Evolutionary conservation across 1,139 yeast genomes (phyloP).

Genomic region (Lodderomyces margitis): DNA sequence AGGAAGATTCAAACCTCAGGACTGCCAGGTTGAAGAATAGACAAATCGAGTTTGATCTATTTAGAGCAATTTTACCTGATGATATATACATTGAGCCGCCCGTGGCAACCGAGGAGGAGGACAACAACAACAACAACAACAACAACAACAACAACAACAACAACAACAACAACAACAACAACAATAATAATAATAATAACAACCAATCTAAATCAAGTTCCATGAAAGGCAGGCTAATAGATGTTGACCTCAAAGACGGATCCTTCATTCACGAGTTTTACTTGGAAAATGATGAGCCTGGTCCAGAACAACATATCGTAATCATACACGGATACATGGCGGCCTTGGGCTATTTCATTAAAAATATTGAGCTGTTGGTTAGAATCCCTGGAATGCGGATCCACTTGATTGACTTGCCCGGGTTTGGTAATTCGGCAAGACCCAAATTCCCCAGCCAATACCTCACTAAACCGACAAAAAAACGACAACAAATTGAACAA

Average conservation of each 20-base stretch:
- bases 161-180: conserved; percentile 2
- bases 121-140: conserved; percentile 8
- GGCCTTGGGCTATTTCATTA: conserved; percentile 43
- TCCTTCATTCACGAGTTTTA: conserved; percentile 39
- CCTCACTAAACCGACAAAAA: conserved; percentile 23
- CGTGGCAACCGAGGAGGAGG: conserved; percentile 6
- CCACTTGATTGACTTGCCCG: conserved; percentile 42
- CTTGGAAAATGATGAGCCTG: conserved; percentile 24
- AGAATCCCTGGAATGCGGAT: conserved; percentile 33
- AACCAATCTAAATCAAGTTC: no score
- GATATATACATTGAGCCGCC: conserved; percentile 28
- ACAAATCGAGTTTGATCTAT: conserved; percentile 35
- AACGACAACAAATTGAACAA: conserved; percentile 29
- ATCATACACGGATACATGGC: conserved; percentile 50
- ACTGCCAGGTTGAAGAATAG: conserved; percentile 29
- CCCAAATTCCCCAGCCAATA: conserved; percentile 36
- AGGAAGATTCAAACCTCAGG: conserved; percentile 16
- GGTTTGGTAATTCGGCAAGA: conserved; percentile 46
- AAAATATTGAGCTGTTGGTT: conserved; percentile 35
- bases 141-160: no score
- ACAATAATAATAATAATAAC: no score
- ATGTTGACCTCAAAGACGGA: conserved; percentile 30
- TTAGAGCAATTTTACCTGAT: conserved; percentile 32
- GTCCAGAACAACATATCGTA: conserved; percentile 25
- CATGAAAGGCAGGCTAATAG: conserved; percentile 27